These are phyloP conservation scores for Coemansia sp. DNA, from an alignment of 192 early-diverging fungal genomes.

Conservation along the genomic window DNA sequence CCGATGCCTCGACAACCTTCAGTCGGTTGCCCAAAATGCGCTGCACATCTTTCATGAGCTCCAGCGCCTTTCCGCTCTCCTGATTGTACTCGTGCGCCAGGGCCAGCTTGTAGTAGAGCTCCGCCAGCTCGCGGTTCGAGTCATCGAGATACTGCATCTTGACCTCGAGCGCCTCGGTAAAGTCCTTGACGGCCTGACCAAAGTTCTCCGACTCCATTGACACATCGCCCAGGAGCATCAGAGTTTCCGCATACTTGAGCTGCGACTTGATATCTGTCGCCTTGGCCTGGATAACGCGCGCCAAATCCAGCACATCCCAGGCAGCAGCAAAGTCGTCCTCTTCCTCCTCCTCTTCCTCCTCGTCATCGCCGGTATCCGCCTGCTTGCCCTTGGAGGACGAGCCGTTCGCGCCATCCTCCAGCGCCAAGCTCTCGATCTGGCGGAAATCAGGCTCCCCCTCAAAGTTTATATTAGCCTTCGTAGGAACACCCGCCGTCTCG, in stretches of 20 bases:
- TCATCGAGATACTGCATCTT: slow-evolving; percentile 35
- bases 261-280: slow-evolving; percentile 55
- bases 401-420: slow-evolving; percentile 30
- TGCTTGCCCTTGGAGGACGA: slow-evolving; percentile 52
- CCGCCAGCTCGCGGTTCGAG: slow-evolving; percentile 51
- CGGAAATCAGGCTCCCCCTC: slow-evolving; percentile 65
- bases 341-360: slow-evolving; percentile 44
- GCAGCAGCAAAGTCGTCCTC: slow-evolving; percentile 72
- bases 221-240: slow-evolving; percentile 76
- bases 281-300: slow-evolving; percentile 77
- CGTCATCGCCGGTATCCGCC: slow-evolving; percentile 7
- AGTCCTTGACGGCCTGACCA: slow-evolving; percentile 51
- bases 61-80: slow-evolving; percentile 35
- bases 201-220: slow-evolving; percentile 80
- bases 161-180: slow-evolving; percentile 30
- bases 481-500: slow-evolving; percentile 7
- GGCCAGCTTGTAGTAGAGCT: slow-evolving; percentile 55
- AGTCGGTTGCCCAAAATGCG: slow-evolving; percentile 39
- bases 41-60: slow-evolving; percentile 47
- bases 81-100: slow-evolving; percentile 53
- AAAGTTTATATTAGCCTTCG: slow-evolving; percentile 62
- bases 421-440: slow-evolving; percentile 32
- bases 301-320: slow-evolving; percentile 82
- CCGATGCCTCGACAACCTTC: slow-evolving; percentile 2
- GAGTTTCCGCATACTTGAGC: slow-evolving; percentile 65